Base-by-base conservation (phyloP, 2,329 filamentous ascomycete species). In the Pyrenochaeta sp. region DNA sequence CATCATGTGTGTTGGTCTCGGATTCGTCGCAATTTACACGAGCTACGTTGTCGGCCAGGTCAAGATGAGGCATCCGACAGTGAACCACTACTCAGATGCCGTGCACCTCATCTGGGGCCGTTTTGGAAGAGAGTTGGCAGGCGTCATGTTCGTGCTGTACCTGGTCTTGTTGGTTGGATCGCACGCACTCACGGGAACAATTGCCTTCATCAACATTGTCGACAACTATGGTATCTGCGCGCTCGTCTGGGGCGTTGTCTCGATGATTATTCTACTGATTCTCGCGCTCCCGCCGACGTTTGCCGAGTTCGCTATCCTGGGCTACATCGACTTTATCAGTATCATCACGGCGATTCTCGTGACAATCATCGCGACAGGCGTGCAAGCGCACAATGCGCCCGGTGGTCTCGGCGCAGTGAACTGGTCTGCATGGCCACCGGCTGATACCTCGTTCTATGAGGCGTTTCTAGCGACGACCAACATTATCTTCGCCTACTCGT, bases 181-280 rank as follows among this genome's bases (percentile, higher is more conserved):
- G 22, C 90, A 92, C 77, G 83, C 90, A 54, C 79, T 91, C 62
- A 91, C 89, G 0, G 91, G 90, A 64, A 86, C 84, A 34, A 90
- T 91, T 66, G 89, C 89, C 67, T 76, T 72, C 52, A 86, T 91
- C 77, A 88, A 88, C 71, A 87, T 85, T 52, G 80, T 91, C 50
- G 87, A 87, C 32, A 77, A 86, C 13, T 82, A 68, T 55, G 50
- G 82, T 0, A 84, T 83, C 1, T 91, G 88, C 75, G 88, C 87
- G 8, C 85, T 91, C 54, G 82, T 88, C 2, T 91, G 87, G 80
- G 86, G 85, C 9, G 79, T 89, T 9, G 80, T 90, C 0, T 88
- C 87, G 0, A 71, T 88, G 62, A 73, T 84, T 27, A 72, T 91
- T 27, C 88, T 88, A 44, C 83, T 88, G 69, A 52, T 87, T 19